Evolutionary conservation across 176 grass and related monocot species (phyloP), one percentile per base, ranked within the genome.

Genomic region (Musa acuminata): DNA sequence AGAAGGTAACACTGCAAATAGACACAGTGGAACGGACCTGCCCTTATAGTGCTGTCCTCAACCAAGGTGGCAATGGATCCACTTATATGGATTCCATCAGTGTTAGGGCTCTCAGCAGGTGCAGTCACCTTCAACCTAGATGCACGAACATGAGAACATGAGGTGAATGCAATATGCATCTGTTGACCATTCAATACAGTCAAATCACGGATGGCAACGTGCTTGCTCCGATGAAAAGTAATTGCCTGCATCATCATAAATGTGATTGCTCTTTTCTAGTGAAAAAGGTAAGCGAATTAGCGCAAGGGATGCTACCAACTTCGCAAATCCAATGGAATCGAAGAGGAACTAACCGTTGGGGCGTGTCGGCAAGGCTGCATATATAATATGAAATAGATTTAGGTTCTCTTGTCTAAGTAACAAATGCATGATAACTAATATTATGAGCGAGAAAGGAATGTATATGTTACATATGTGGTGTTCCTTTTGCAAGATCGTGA

Each of bases 51-150:
- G 25, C 83, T 86, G 11, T 84, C 77, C 73, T 43, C 90, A 79
- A 97, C 85, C 14, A 29, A 17, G 73, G 90, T 77, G 10, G 52
- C 84, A 17, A 59, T 62, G 50, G 89, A 63, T 64, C 69, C 83
- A 60, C 84, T 87, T 85, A 97, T 84, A 77, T 90, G 84, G 75
- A 97, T 82, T 64, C 90, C 94, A 78, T 97, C 94, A 78, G 94
- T 97, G 83, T 97, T 97, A 27, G 90, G 94, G 74, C 94, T 97
- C 68, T 90, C 81, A 52, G 72, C 81, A 66, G 94, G 94, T 83
- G 90, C 94, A 16, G 68, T 64, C 68, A 97, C 78, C 25, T 69
- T 87, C 24, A 97, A 86, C 69, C 83, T 85, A 16, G 64, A 78
- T 64, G 86, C 90, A 67, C 62, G 84, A 62, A 97, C 83, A 79